Percentiles rank a stretch among this genome's conserved stretches.
phyloP scores from a whole-genome alignment of 257 asterid genomes.

The Ehretia macrophylla region DNA sequence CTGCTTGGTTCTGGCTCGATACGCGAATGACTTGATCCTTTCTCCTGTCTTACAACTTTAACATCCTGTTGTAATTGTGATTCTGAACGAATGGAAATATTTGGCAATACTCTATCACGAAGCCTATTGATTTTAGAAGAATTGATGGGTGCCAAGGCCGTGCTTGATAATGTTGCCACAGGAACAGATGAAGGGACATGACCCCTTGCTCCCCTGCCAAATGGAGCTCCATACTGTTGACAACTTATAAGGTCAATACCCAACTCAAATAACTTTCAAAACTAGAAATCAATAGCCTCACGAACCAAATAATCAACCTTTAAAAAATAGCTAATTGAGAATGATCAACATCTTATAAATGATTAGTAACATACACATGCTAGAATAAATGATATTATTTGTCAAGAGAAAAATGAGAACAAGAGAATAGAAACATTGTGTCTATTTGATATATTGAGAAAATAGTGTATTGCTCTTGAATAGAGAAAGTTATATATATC shows the following conservation, averaged over 20 bases:
- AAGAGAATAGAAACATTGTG: too few species aligned
- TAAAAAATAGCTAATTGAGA: too few species aligned
- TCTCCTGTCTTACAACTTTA: slow-evolving; percentile 12
- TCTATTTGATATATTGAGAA: too few species aligned
- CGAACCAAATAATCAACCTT: too few species aligned
- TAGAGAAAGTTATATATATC: too few species aligned
- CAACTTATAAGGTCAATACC: slow-evolving; percentile 1
- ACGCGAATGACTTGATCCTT: slow-evolving; percentile 21
- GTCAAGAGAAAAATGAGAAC: too few species aligned
- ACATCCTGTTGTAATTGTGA: slow-evolving; percentile 14
- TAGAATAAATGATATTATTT: too few species aligned
- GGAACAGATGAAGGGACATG: slow-evolving; percentile 15
- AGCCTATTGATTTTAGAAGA: slow-evolving; percentile 10
- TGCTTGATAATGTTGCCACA: not conserved
- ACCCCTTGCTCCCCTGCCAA: slow-evolving; percentile 7
- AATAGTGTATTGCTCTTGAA: too few species aligned
- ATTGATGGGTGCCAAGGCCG: not conserved
- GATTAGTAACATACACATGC: too few species aligned
- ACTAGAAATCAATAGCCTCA: too few species aligned
- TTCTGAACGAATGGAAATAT: slow-evolving; percentile 3
- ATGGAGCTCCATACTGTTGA: slow-evolving; percentile 25
- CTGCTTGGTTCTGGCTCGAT: slow-evolving; percentile 24
- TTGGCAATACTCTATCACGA: slow-evolving; percentile 8
- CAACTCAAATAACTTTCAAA: not conserved
- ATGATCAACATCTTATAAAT: too few species aligned